A percentile compares a stretch with the other conserved stretches of the same genome.
These are phyloP conservation scores for Wickerhamiella azymoides DNA, from an alignment of 805 yeast genomes.

Conservation along the genomic window DNA sequence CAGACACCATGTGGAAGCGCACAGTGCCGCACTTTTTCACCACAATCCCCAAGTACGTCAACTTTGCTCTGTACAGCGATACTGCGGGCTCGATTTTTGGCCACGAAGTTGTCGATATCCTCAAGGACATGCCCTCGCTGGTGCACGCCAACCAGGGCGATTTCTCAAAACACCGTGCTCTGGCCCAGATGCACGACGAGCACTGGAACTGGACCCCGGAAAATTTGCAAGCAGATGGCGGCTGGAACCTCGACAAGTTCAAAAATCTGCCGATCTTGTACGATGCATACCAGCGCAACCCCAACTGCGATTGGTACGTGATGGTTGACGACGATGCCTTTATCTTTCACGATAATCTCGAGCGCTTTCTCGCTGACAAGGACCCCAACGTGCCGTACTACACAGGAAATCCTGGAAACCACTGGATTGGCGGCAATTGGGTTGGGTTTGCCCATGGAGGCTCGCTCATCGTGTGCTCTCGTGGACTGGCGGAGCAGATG, in stretches of 20 bases:
- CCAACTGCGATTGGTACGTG: slow-evolving; percentile 26
- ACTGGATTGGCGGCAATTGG: neutral
- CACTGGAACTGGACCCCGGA: slow-evolving; percentile 18
- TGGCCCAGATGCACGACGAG: slow-evolving; percentile 16
- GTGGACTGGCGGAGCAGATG: slow-evolving; percentile 21
- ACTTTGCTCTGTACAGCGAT: slow-evolving; percentile 27
- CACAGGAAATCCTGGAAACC: slow-evolving; percentile 22
- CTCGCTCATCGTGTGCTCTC: slow-evolving; percentile 25
- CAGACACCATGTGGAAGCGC: slow-evolving; percentile 25
- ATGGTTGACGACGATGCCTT: slow-evolving; percentile 27
- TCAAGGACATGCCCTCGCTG: slow-evolving; percentile 17
- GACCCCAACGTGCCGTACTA: slow-evolving; percentile 22
- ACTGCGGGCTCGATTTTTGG: slow-evolving; percentile 23
- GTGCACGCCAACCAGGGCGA: slow-evolving; percentile 12
- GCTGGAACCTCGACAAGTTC: slow-evolving; percentile 27
- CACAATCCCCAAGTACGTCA: slow-evolving; percentile 22
- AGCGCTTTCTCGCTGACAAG: slow-evolving; percentile 15
- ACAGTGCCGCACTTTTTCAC: slow-evolving; percentile 26
- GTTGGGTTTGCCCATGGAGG: slow-evolving; percentile 29
- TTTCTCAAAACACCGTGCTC: slow-evolving; percentile 20
- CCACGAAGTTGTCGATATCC: slow-evolving; percentile 23
- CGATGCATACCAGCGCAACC: slow-evolving; percentile 23
- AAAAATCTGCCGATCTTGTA: slow-evolving; percentile 28
- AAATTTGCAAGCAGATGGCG: slow-evolving; percentile 15
- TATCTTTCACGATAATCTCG: slow-evolving; percentile 21